Evolutionary conservation across 768 basidiomycete species (phyloP).

Genomic region (Pleurotus citrinopileatus): DNA sequence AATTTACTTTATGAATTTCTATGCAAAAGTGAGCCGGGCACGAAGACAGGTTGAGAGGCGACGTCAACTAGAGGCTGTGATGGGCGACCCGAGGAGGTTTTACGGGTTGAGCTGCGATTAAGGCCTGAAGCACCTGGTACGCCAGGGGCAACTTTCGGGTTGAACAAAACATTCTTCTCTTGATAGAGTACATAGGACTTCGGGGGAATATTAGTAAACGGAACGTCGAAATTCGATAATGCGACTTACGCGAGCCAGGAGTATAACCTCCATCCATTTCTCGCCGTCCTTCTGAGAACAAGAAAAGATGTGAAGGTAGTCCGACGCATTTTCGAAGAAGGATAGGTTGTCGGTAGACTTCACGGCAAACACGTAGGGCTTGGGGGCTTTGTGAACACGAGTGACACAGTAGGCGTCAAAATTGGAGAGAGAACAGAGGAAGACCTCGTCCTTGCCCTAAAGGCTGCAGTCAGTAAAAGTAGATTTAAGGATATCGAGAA

Average conservation of each 20-base stretch:
- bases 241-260: slow-evolving; percentile 74
- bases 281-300: slow-evolving; percentile 72
- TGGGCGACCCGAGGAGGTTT: slow-evolving; percentile 27
- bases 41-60: slow-evolving; percentile 54
- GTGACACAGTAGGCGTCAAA: slow-evolving; percentile 87
- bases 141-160: slow-evolving; percentile 30
- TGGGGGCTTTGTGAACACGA: slow-evolving; percentile 77
- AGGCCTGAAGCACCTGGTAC: slow-evolving; percentile 23
- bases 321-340: slow-evolving; percentile 82
- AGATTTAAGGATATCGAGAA: slow-evolving; percentile 9
- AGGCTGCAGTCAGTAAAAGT: neutral
- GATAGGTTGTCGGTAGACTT: slow-evolving; percentile 87
- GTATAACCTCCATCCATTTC: slow-evolving; percentile 71
- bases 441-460: slow-evolving; percentile 81
- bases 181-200: slow-evolving; percentile 85
- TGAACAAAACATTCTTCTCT: slow-evolving; percentile 69
- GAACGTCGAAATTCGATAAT: slow-evolving; percentile 12
- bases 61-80: slow-evolving; percentile 31
- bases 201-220: neutral
- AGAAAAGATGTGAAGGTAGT: slow-evolving; percentile 87
- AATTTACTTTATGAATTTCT: slow-evolving; percentile 34
- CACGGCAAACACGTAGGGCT: slow-evolving; percentile 79
- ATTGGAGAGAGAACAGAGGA: slow-evolving; percentile 82
- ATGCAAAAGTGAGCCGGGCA: slow-evolving; percentile 72
- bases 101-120: slow-evolving; percentile 38